Percentiles rank a stretch among this genome's conserved stretches.
Evolutionary conservation across 306 rosid species (phyloP).

Genomic region (Amphicarpaea edgeworthii): DNA sequence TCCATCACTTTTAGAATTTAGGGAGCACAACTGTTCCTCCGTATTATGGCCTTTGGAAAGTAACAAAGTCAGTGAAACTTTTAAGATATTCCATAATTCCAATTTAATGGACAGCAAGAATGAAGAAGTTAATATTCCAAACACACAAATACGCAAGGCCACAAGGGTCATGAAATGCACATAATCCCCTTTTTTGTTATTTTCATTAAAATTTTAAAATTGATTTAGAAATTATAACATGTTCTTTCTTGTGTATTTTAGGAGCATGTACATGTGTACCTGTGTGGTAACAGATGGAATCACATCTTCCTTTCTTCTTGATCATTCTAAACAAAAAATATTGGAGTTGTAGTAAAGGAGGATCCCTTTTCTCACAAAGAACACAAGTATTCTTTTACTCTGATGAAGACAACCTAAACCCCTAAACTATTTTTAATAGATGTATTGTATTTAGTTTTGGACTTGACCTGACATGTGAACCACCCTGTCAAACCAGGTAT

Average conservation of each 20-base stretch:
- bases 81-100: neutral
- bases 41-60: conserved; percentile 18
- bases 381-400: conserved; percentile 4
- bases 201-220: conserved; percentile 4
- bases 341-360: conserved; percentile 11
- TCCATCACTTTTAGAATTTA: conserved; percentile 7
- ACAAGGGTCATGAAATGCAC: neutral
- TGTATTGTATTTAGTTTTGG: conserved; percentile 14
- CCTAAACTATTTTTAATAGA: conserved; percentile 8
- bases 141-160: neutral
- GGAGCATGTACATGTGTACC: neutral
- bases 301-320: conserved; percentile 4
- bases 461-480: conserved; percentile 15
- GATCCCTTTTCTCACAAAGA: conserved; percentile 25
- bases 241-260: neutral
- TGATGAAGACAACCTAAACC: conserved; percentile 13
- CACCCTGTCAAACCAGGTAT: conserved; percentile 1
- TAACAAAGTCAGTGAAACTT: conserved; percentile 21
- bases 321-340: conserved; percentile 15
- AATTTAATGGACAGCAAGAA: conserved; percentile 6
- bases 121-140: conserved; percentile 1
- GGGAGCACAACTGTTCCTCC: conserved; percentile 22
- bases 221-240: conserved; percentile 7
- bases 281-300: conserved; percentile 5
- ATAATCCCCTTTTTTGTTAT: conserved; percentile 2